Evolutionary conservation across 768 basidiomycete genomes (phyloP), one percentile per base, ranked within the genome.

Genomic region (Xerocomellus amylosporus): DNA sequence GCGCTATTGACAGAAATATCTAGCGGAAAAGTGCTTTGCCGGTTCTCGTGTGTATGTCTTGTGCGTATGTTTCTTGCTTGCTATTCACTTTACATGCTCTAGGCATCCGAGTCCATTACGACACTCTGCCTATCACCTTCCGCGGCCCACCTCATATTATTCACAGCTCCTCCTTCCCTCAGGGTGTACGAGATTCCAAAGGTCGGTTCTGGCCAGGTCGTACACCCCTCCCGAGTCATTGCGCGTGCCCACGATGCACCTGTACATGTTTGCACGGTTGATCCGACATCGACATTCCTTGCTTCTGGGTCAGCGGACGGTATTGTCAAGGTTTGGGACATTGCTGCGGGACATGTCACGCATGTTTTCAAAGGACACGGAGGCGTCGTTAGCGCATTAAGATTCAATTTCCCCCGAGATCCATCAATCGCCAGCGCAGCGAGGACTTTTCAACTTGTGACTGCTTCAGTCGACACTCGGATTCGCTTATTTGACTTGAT

Each of bases 291-390:
- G 2, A 87, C 89, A 2, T 88, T 96, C 60, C 80, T 98, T 59
- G 97, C 97, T 8, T 96, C 95, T 17, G 97, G 97, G 1, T 90
- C 96, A 12, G 93, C 96, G 8, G 97, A 99, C 60, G 96, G 97
- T 22, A 81, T 91, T 31, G 97, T 98, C 42, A 98, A 98, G 75
- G 92, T 99, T 10, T 98, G 94, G 94, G 88, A 97, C 68, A 85
- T 94, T 43, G 72, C 78, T 4, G 86, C 86, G 24, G 95, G 93
- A 33, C 94, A 87, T 67, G 83, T 90, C 31, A 99, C 97, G 0
- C 97, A 99, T 70, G 80, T 94, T 13, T 93, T 96, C 79, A 90
- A 89, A 64, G 96, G 95, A 2, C 97, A 98, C 67, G 97, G 95
- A 5, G 97, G 97, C n/a, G 91, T 97, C 55, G 87, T 99, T 68